Conservation (phyloP, 2,329 filamentous ascomycete genomes). For the Ophiobolus disseminans region DNA sequence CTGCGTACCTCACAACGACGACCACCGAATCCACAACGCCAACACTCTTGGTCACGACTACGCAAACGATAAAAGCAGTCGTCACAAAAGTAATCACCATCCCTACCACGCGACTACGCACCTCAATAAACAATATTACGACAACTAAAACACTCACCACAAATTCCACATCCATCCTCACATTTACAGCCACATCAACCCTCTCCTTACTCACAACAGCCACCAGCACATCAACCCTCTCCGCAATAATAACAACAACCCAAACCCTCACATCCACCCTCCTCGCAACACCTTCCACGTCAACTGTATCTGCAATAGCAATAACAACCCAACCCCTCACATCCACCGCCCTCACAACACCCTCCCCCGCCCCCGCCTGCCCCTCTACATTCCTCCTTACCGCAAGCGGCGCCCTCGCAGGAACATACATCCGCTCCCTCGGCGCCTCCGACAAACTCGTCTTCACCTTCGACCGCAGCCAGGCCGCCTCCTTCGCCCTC, state of each 20-base stretch:
- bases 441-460: constrained; percentile 1
- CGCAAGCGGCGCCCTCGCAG: background rate
- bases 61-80: background rate
- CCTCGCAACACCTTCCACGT: background rate
- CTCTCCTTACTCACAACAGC: no score
- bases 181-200: no score
- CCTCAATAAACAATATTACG: background rate
- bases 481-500: background rate
- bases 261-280: constrained; percentile 1
- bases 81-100: background rate
- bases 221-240: background rate
- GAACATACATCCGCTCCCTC: constrained; percentile 2
- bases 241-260: no score
- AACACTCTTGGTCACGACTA: background rate
- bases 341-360: background rate
- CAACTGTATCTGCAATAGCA: background rate
- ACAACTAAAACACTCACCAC: background rate
- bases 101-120: background rate
- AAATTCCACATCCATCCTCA: background rate
- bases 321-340: constrained; percentile 1
- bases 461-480: background rate
- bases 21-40: background rate
- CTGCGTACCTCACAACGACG: background rate
- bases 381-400: background rate
- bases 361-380: background rate